A percentile compares a stretch with the other conserved stretches of the same genome.
phyloP scores from a whole-genome alignment of 305 asterid genomes.

The Fraxinus sp. region DNA sequence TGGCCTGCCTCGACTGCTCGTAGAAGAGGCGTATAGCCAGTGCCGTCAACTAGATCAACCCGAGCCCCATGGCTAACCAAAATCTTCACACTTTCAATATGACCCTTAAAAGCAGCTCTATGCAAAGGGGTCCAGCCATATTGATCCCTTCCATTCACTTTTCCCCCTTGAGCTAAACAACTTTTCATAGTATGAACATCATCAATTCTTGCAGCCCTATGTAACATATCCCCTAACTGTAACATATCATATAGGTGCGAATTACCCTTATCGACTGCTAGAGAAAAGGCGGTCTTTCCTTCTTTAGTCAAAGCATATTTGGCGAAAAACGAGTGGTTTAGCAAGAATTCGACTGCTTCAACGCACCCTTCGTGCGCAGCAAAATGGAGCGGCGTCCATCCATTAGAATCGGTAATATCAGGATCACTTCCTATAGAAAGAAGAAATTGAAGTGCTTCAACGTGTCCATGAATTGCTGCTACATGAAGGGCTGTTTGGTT shows the following conservation, averaged over 20 bases:
- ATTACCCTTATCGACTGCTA: constrained; percentile 55
- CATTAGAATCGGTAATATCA: constrained; percentile 35
- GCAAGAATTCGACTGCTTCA: constrained; percentile 35
- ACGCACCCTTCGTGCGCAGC: constrained; percentile 46
- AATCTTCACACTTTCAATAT: constrained; percentile 51
- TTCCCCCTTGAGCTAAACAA: constrained; percentile 53
- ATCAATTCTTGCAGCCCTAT: constrained; percentile 47
- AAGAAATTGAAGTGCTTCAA: constrained; percentile 51
- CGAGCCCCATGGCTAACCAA: constrained; percentile 59
- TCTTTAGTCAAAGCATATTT: constrained; percentile 46
- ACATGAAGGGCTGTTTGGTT: constrained; percentile 60
- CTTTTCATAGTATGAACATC: constrained; percentile 48
- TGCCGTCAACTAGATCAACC: constrained; percentile 49
- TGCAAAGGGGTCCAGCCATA: constrained; percentile 83
- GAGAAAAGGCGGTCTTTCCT: constrained; percentile 52
- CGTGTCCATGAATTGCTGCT: constrained; percentile 48
- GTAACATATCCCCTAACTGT: constrained; percentile 48
- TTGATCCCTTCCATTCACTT: constrained; percentile 58
- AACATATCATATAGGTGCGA: constrained; percentile 39
- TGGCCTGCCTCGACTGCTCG: constrained; percentile 65
- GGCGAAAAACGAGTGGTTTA: constrained; percentile 37
- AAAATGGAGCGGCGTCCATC: constrained; percentile 59
- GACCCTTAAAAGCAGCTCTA: constrained; percentile 71
- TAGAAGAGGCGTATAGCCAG: constrained; percentile 61
- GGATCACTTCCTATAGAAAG: constrained; percentile 44